Base-by-base conservation (phyloP, 805 yeast genomes). In the Starmerella stigmatis region DNA sequence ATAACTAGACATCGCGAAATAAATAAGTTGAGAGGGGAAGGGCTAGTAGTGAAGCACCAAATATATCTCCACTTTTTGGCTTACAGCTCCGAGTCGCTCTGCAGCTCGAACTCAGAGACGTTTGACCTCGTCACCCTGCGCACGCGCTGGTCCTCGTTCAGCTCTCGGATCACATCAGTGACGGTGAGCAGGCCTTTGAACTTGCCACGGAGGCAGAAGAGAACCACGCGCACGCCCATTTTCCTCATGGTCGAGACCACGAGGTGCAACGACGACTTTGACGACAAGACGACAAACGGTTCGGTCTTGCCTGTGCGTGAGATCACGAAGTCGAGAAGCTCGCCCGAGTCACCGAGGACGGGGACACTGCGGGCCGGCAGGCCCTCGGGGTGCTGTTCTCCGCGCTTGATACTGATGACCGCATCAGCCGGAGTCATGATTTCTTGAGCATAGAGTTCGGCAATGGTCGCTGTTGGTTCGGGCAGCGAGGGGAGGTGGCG, bases 191-290 rank as follows among this genome's bases (percentile, higher is more conserved):
- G 37, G 10, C 57, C 57, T 2, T 19, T 11, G 20, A 53, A 42
- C 16, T 27, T 6, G 10, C 51, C 51, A 9, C 22, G 16, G 11
- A 35, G 15, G 32, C 55, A 51, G 25, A 52, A 8, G 2, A 52
- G 41, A 5, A 52, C 47, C n/a, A 44, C 46, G 23, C 55, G 47
- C n/a, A 52, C 33, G 13, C 55, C 55, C n/a, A 52, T 29, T 23
- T 52, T 41, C 8, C 36, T 19, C 39, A 52, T 45, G 13, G 49
- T 13, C n/a, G 44, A 22, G 5, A 44, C 35, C 1, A 52, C 35
- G 12, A 48, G 45, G 6, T 20, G 33, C 17, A 52, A 30, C 3
- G 55, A 31, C n/a, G 55, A 45, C 10, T 42, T 15, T 5, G 52
- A 50, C n/a, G 43, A n/a, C 26, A 52, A 27, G 11, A 46, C 48